These are phyloP conservation scores for Aureobasidium sp. DNA, from an alignment of 2,329 filamentous ascomycete genomes.

Conservation along the genomic window DNA sequence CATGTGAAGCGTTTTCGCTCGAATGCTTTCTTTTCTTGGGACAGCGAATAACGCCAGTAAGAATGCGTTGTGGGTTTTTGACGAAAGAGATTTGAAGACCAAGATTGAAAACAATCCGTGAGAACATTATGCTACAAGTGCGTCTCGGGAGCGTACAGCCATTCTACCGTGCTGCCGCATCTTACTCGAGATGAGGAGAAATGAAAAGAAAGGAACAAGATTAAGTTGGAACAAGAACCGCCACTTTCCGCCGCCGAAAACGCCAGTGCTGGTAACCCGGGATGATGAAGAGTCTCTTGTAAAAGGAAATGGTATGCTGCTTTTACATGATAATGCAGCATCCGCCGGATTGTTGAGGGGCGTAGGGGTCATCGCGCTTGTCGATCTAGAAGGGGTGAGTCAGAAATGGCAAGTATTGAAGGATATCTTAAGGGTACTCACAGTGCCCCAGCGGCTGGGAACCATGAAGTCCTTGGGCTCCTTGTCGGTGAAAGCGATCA, in stretches of 20 bases:
- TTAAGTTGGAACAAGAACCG: slow-evolving; percentile 7
- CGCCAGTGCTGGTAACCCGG: slow-evolving; percentile 15
- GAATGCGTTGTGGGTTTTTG: background rate
- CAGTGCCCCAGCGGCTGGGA: slow-evolving; percentile 86
- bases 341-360: slow-evolving; percentile 82
- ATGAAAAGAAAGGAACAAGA: slow-evolving; percentile 6
- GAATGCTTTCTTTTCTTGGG: too few species aligned
- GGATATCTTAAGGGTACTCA: slow-evolving; percentile 31
- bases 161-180: slow-evolving; percentile 8
- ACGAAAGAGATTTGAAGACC: background rate
- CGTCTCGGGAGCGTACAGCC: background rate
- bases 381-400: slow-evolving; percentile 53
- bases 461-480: slow-evolving; percentile 97
- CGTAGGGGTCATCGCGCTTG: slow-evolving; percentile 96
- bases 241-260: slow-evolving; percentile 15
- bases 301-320: background rate
- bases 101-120: slow-evolving; percentile 1
- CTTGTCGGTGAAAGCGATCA: slow-evolving; percentile 96
- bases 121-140: slow-evolving; percentile 14
- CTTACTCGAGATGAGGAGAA: background rate
- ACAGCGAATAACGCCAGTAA: background rate
- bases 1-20: background rate
- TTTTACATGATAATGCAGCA: slow-evolving; percentile 92
- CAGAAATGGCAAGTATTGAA: slow-evolving; percentile 11
- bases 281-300: slow-evolving; percentile 11